Evolutionary conservation across 176 grass and related monocot genomes (phyloP), one percentile per base, ranked within the genome.

Genomic region (Avena eriantha): DNA sequence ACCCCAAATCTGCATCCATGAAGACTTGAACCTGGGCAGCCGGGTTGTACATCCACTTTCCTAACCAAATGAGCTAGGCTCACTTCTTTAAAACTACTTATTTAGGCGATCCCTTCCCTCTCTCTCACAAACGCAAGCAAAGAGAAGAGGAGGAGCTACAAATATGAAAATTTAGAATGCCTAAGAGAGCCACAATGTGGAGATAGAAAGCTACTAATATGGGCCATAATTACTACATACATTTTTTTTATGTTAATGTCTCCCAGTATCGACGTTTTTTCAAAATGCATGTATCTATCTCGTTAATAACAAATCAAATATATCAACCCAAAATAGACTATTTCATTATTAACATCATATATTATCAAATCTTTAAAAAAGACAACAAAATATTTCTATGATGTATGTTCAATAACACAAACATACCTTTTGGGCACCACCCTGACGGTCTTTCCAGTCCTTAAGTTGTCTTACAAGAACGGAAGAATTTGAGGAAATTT

Each of bases 381-480:
- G 74, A 18, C 18, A 36, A 51, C 49, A 15, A 72, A 80, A 74
- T 36, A 45, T 39, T 26, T 67, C 46, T 66, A 79, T 39, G 65
- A 83, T 41, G 21, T 24, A 82, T 5, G 13, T 76, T 80, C 1
- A 19, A 58, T 74, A 12, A 36, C 78, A 89, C 0, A 47, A 67
- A 88, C 43, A 67, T 60, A 97, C 95, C 91, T 90, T 98, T 87
- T 91, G 56, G 46, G 48, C 69, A 78, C 82, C 86, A 8, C 65
- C 85, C 82, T 78, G 82, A 70, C 82, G 94, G 56, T 34, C 50
- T 88, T 93, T 75, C 91, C 91, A 98, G 49, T 96, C 93, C 88
- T 92, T 95, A 67, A 98, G 84, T 58, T 82, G 88, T 71, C 88
- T 94, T 79, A 98, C 14, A n/a, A 79, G 88, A 78, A 66, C 88